Conservation (phyloP, 2,329 filamentous ascomycete species). For the Metarhizium robertsii region DNA sequence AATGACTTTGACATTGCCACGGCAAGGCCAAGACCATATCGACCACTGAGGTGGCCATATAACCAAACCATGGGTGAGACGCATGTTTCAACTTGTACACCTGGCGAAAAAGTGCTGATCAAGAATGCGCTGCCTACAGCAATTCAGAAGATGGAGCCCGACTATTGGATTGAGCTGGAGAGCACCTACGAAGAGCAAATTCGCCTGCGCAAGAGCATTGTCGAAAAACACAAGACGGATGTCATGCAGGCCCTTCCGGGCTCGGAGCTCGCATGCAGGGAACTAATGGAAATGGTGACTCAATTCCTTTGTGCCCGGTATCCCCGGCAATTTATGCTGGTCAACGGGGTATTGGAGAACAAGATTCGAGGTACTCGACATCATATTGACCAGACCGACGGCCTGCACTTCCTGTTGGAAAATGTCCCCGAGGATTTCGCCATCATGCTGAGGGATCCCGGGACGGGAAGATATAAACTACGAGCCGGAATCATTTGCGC, state of each 20-base stretch:
- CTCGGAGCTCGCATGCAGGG: conserved; percentile 70
- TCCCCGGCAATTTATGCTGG: conserved; percentile 60
- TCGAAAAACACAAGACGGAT: conserved; percentile 48
- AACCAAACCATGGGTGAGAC: conserved; percentile 74
- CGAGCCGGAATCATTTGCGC: conserved; percentile 72
- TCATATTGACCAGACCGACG: conserved; percentile 52
- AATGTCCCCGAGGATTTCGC: conserved; percentile 82
- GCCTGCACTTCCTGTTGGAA: conserved; percentile 58
- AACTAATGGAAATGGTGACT: conserved; percentile 78
- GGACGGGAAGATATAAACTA: conserved; percentile 63
- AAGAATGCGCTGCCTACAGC: conserved; percentile 43
- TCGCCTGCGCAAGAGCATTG: conserved; percentile 56
- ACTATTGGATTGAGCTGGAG: conserved; percentile 88
- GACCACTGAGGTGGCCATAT: conserved; percentile 71
- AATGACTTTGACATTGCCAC: conserved; percentile 56
- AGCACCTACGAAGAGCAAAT: conserved; percentile 61
- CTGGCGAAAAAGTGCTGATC: not conserved
- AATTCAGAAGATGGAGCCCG: conserved; percentile 64
- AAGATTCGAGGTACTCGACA: conserved; percentile 52
- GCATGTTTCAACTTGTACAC: not conserved
- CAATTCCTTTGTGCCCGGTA: conserved; percentile 72
- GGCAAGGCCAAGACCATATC: conserved; percentile 61
- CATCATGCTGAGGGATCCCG: conserved; percentile 61
- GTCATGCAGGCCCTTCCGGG: conserved; percentile 64
- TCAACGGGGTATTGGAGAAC: conserved; percentile 55